Percentiles rank a stretch among this genome's conserved stretches.
phyloP scores from a whole-genome alignment of 331 rosid species.

The Prunus yedoensis region DNA sequence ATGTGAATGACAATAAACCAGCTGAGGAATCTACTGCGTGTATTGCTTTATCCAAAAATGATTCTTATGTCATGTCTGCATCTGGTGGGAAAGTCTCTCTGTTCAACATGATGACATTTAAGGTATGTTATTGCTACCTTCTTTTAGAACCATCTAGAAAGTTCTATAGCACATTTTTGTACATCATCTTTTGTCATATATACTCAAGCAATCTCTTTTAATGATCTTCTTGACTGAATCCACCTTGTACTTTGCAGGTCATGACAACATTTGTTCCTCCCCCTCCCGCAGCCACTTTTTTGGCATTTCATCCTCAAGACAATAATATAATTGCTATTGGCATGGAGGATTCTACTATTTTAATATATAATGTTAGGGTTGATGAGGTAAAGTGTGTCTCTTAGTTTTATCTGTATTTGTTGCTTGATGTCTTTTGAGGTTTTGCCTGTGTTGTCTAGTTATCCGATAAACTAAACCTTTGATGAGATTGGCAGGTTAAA shows the following conservation, averaged over 20 bases:
- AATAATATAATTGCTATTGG: constrained; percentile 49
- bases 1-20: constrained; percentile 40
- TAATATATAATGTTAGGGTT: constrained; percentile 46
- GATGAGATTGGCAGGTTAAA: constrained; percentile 32
- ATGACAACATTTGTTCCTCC: constrained; percentile 49
- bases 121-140: constrained; percentile 25
- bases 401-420: not conserved
- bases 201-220: not conserved
- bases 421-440: not conserved
- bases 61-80: constrained; percentile 51
- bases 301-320: constrained; percentile 52
- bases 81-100: constrained; percentile 50
- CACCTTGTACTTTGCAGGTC: constrained; percentile 30
- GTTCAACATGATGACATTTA: constrained; percentile 52
- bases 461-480: constrained; percentile 10
- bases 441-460: not conserved
- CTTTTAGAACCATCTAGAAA: not conserved
- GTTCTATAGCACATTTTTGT: not conserved
- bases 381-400: constrained; percentile 36
- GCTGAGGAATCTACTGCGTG: constrained; percentile 46
- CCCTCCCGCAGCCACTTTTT: constrained; percentile 48
- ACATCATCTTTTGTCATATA: too few relatives aligned
- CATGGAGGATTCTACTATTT: constrained; percentile 50
- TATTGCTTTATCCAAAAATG: constrained; percentile 47
- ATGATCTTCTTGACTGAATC: constrained; percentile 1